A percentile compares a stretch with the other conserved stretches of the same genome.
Conservation (phyloP, 768 basidiomycete genomes). For the Trametes elegans region DNA sequence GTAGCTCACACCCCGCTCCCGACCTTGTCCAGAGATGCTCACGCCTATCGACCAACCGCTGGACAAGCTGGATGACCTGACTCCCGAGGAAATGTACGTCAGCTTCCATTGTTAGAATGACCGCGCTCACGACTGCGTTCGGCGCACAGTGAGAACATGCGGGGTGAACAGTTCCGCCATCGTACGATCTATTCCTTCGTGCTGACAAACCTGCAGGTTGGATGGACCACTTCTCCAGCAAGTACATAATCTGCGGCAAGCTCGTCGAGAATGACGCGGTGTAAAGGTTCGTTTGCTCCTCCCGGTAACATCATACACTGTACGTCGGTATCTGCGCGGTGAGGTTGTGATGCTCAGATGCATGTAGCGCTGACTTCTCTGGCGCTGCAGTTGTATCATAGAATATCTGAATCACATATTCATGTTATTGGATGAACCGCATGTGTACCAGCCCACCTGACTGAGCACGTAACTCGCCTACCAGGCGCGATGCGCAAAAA, state of each 20-base stretch:
- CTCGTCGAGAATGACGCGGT: constrained; percentile 74
- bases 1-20: neutral
- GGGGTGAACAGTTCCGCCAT: constrained; percentile 44
- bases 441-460: too few species aligned
- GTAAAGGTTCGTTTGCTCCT: too few species aligned
- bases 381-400: neutral
- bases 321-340: neutral
- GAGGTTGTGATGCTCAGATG: too few species aligned
- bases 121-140: constrained; percentile 6
- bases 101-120: neutral
- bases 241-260: constrained; percentile 88
- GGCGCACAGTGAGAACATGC: constrained; percentile 81
- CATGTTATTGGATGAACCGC: too few species aligned
- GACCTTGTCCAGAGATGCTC: constrained; percentile 68
- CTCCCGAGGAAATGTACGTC: constrained; percentile 78
- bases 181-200: neutral
- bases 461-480: too few species aligned
- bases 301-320: neutral
- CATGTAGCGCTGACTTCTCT: too few species aligned
- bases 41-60: constrained; percentile 84
- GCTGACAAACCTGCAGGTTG: constrained; percentile 52
- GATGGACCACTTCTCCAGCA: constrained; percentile 92
- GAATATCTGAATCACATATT: too few species aligned
- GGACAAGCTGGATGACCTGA: constrained; percentile 80
- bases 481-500: too few species aligned